Base-by-base conservation (phyloP, 352 stramenopile species). In the Pythium rishiriense region DNA sequence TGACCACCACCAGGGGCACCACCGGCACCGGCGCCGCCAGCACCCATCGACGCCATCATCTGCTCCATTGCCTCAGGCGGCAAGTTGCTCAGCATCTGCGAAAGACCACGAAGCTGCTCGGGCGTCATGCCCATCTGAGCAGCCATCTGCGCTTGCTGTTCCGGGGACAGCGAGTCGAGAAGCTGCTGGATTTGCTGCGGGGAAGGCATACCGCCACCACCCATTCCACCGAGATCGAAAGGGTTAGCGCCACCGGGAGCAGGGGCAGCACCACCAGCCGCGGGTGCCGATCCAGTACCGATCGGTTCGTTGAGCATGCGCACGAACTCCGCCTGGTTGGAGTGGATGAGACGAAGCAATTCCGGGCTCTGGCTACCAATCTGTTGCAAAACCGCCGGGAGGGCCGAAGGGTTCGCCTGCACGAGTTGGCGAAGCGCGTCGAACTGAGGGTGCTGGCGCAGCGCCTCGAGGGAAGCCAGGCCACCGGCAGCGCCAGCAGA, bases 261-360 rank as follows among this genome's bases (percentile, higher is more conserved):
- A 0, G 67, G 31, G 35, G 37, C 45, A 41, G 58, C 64, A n/a
- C 48, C 64, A 3, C 70, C 62, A 8, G 48, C 54, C 8, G 77
- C 49, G 29, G 62, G 62, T 12, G 74, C 58, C 42, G 83, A 78
- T 24, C 76, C 69, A 5, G 83, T 81, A 12, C 75, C 73, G 65
- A 93, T 92, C 14, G 87, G 85, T 49, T 96, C 87, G 62, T 97
- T 97, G 46, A 96, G 75, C 85, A 96, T 93, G 37, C 79, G 73
- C 58, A 97, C 81, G 56, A 96, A 96, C 54, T 91, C 81, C 45
- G 90, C 73, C 67, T 94, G 86, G 76, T 97, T 94, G 54, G 83
- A 77, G 65, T 94, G 80, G 66, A 97, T 95, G 55, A 92, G 39
- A 61, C 87, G 83, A 48, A 96, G 66, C 46, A 96, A 63, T 57